A percentile compares a stretch with the other conserved stretches of the same genome.
Conservation (phyloP, 495 filamentous ascomycete species). For the Tuber magnatum region DNA sequence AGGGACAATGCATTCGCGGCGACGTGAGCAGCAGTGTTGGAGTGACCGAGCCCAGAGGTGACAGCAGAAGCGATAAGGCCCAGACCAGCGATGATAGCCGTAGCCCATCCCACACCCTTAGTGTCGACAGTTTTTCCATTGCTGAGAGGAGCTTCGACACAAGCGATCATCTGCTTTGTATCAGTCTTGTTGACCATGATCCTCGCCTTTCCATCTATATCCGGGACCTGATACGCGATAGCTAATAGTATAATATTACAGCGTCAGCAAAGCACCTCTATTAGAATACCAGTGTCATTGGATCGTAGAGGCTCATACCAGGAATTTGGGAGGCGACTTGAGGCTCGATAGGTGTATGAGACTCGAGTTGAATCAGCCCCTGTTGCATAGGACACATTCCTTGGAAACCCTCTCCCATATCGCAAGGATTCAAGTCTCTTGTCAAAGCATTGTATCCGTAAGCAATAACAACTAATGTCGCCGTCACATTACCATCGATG, state of each 20-base stretch:
- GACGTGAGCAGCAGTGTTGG: conserved; percentile 95
- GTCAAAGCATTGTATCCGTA: conserved; percentile 69
- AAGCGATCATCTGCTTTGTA: conserved; percentile 62
- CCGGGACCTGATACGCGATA: conserved; percentile 84
- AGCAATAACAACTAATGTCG: conserved; percentile 66
- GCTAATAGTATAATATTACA: conserved; percentile 34
- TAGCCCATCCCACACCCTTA: conserved; percentile 77
- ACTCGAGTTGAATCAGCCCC: conserved; percentile 68
- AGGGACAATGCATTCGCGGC: conserved; percentile 87
- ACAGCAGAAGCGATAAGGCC: conserved; percentile 77
- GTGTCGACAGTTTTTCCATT: conserved; percentile 93
- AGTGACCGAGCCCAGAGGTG: conserved; percentile 73
- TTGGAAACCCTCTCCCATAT: conserved; percentile 46
- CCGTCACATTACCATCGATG: conserved; percentile 75
- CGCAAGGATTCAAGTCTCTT: conserved; percentile 70
- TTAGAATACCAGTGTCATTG: neutral
- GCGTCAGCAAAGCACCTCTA: neutral
- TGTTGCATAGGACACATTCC: conserved; percentile 92
- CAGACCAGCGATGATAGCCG: conserved; percentile 77
- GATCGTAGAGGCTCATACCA: conserved; percentile 44
- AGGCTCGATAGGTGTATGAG: conserved; percentile 56
- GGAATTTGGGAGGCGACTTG: conserved; percentile 61
- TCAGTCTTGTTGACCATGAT: conserved; percentile 66
- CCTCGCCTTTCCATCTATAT: conserved; percentile 80
- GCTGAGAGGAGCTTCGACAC: conserved; percentile 79